Percentiles rank a stretch among this genome's conserved stretches.
Conservation (phyloP, 2,329 filamentous ascomycete species). For the Oidium heveae region DNA sequence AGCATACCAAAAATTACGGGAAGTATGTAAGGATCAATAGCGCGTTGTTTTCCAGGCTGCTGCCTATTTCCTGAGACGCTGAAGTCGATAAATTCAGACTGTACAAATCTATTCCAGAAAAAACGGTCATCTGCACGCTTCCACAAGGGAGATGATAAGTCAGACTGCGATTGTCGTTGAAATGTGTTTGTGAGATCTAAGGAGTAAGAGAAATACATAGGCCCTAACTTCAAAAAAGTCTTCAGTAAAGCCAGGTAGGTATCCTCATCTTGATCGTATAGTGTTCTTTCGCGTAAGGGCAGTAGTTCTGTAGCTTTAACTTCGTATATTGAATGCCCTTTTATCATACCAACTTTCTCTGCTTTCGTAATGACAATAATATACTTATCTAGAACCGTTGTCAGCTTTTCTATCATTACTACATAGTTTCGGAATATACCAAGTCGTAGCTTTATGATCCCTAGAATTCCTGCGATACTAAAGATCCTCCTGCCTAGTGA, state of each 20-base stretch:
- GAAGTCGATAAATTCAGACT: slow-evolving; percentile 78
- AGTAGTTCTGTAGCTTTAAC: slow-evolving; percentile 78
- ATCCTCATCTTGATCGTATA: slow-evolving; percentile 86
- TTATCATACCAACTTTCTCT: slow-evolving; percentile 67
- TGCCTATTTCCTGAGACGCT: slow-evolving; percentile 36
- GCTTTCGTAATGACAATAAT: slow-evolving; percentile 90
- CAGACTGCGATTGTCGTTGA: slow-evolving; percentile 65
- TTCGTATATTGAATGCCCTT: slow-evolving; percentile 92
- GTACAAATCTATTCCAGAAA: slow-evolving; percentile 93
- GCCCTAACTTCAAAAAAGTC: slow-evolving; percentile 53
- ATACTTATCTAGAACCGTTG: slow-evolving; percentile 47
- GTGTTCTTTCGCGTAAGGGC: slow-evolving; percentile 71
- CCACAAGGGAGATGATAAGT: slow-evolving; percentile 57
- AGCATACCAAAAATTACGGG: slow-evolving; percentile 94
- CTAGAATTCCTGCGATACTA: slow-evolving; percentile 84
- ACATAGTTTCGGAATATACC: slow-evolving; percentile 24
- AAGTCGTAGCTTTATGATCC: slow-evolving; percentile 77
- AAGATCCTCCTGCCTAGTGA: slow-evolving; percentile 63
- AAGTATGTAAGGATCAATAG: slow-evolving; percentile 72
- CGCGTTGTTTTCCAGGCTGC: slow-evolving; percentile 44
- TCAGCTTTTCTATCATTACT: background rate
- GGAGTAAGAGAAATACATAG: slow-evolving; percentile 97
- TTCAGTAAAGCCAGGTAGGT: slow-evolving; percentile 66
- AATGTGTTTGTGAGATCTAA: slow-evolving; percentile 92
- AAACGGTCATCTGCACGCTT: slow-evolving; percentile 85